Base-by-base conservation (phyloP, 352 stramenopile genomes). In the Saprolegnia diclina region DNA sequence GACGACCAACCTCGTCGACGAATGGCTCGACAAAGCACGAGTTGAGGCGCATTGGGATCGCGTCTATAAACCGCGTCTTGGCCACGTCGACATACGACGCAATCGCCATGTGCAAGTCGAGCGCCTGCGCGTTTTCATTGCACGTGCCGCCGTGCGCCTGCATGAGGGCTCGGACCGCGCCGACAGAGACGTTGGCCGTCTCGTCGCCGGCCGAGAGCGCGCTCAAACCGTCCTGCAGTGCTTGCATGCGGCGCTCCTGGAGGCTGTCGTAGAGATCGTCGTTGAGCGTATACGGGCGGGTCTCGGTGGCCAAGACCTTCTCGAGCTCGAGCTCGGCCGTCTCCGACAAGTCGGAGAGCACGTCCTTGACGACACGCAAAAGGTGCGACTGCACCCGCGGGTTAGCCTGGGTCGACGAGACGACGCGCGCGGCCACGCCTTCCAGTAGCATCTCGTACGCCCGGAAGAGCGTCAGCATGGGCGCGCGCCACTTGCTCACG, bases 21-120 rank as follows among this genome's bases (percentile, higher is more conserved):
- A 61, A 61, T 5, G 53, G 53, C 53, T 40, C 11, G 53, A 61
- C 11, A n/a, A 40, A 61, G 13, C 32, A 21, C 21, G 53, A 40
- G 32, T 80, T 79, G n/a, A 82, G 56, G 37, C 72, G 72, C 71
- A 82, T 82, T 1, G 77, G 77, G 1, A 82, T 68, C 40, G 72
- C 44, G 56, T 82, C 77, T 3, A 77, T 56, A 38, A 80, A 77
- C 9, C 77, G 77, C 48, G 62, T 67, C 16, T 64, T 69, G 0
- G 77, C 75, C 55, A 82, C 71, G 0, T 76, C 29, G 13, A 82
- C n/a, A 46, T 82, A 82, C 22, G 72, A 61, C 24, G 62, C 63
- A 1, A 82, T 63, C 9, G 76, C 74, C 24, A 77, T 61, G 45
- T 80, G 65, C 63, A 82, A 77, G 45, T 82, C 76, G 24, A 77